phyloP scores from a whole-genome alignment of 805 yeast genomes.

The Candida succiphila region DNA sequence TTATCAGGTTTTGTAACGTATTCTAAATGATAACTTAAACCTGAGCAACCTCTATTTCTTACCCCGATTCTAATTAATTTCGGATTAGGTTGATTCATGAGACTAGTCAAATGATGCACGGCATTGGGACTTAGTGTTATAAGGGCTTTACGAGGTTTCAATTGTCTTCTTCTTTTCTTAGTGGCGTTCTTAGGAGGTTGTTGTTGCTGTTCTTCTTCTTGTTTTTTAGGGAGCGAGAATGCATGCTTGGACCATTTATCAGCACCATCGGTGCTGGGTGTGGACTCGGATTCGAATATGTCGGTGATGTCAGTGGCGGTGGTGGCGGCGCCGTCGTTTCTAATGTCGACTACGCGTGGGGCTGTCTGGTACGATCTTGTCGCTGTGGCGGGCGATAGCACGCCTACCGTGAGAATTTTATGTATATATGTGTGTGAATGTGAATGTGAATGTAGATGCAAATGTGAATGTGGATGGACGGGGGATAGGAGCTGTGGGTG shows the following conservation, averaged over 20 bases:
- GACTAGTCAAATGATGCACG: slow-evolving; percentile 51
- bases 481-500: too few relatives aligned
- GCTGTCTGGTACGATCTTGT: too few relatives aligned
- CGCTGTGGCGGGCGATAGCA: too few relatives aligned
- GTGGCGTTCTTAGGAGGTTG: slow-evolving; percentile 5
- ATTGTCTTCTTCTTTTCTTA: slow-evolving; percentile 40
- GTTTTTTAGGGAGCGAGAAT: slow-evolving; percentile 8
- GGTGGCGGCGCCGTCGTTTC: too few relatives aligned
- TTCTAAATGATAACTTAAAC: slow-evolving; percentile 82
- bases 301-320: too few relatives aligned
- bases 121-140: slow-evolving; percentile 76
- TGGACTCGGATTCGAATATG: too few relatives aligned
- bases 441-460: too few relatives aligned
- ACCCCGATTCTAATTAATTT: slow-evolving; percentile 88
- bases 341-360: too few relatives aligned
- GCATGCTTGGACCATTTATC: slow-evolving; percentile 21
- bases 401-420: too few relatives aligned
- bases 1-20: slow-evolving; percentile 88
- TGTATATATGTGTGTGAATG: too few relatives aligned
- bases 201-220: slow-evolving; percentile 1
- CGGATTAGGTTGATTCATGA: slow-evolving; percentile 77
- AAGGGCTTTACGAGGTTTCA: slow-evolving; percentile 85
- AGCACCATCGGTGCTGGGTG: background rate
- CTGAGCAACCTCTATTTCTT: slow-evolving; percentile 95
- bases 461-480: too few relatives aligned